Evolutionary conservation across 2,329 filamentous ascomycete species (phyloP).

Genomic region (Cordyceps tenuipes): DNA sequence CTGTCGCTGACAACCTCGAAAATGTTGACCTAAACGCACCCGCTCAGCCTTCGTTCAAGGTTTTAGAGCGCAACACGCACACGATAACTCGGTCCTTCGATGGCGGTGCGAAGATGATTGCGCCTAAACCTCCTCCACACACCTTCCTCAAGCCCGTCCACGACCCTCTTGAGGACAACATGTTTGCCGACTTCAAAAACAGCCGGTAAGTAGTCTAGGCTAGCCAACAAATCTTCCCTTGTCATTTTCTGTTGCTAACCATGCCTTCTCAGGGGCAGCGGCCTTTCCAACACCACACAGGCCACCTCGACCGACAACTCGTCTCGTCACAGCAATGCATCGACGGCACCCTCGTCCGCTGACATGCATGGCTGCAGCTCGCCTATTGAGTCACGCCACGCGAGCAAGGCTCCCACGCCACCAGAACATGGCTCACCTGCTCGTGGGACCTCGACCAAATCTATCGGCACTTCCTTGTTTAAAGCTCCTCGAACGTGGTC

Average conservation of each 20-base stretch:
- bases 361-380: slow-evolving; percentile 24
- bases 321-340: slow-evolving; percentile 53
- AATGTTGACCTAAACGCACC: slow-evolving; percentile 37
- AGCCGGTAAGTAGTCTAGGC: slow-evolving; percentile 40
- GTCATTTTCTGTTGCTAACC: slow-evolving; percentile 11
- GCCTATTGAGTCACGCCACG: slow-evolving; percentile 22
- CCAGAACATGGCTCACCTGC: slow-evolving; percentile 17
- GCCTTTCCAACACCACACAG: slow-evolving; percentile 53
- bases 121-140: slow-evolving; percentile 26
- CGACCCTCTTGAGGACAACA: slow-evolving; percentile 43
- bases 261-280: slow-evolving; percentile 41
- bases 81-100: slow-evolving; percentile 40
- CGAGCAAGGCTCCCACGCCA: slow-evolving; percentile 32
- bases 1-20: slow-evolving; percentile 46
- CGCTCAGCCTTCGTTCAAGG: slow-evolving; percentile 47
- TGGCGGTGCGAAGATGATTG: slow-evolving; percentile 36
- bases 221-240: slow-evolving; percentile 12
- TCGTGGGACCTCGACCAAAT: slow-evolving; percentile 30
- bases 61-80: slow-evolving; percentile 46
- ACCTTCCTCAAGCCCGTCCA: slow-evolving; percentile 29
- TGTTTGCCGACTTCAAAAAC: slow-evolving; percentile 48
- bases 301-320: slow-evolving; percentile 52
- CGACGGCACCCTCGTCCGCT: slow-evolving; percentile 52
- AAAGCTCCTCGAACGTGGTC: slow-evolving; percentile 52
- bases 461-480: slow-evolving; percentile 42